These are phyloP conservation scores for Fraxinus greggii DNA, from an alignment of 305 asterid species.

Conservation along the genomic window DNA sequence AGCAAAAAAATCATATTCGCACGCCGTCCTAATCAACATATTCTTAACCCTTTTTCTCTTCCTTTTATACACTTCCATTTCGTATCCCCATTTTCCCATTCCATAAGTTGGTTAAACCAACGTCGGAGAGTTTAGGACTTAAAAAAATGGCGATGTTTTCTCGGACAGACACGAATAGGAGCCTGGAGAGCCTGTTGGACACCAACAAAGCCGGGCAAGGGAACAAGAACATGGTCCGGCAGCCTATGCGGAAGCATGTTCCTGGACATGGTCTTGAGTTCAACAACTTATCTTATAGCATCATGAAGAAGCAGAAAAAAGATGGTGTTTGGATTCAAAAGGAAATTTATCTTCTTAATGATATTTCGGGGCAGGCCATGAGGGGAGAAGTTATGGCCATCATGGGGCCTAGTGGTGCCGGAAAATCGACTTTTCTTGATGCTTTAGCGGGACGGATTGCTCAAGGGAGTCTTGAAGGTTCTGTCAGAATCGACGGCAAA, in stretches of 20 bases:
- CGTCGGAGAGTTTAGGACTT: neutral
- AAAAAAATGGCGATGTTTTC: slow-evolving; percentile 37
- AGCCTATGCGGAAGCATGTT: slow-evolving; percentile 42
- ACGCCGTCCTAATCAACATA: slow-evolving; percentile 21
- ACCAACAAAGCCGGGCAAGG: slow-evolving; percentile 42
- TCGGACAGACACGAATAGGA: slow-evolving; percentile 36
- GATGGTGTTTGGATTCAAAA: slow-evolving; percentile 71
- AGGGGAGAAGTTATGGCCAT: slow-evolving; percentile 82
- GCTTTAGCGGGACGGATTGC: slow-evolving; percentile 89
- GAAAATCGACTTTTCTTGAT: slow-evolving; percentile 83
- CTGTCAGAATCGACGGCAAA: slow-evolving; percentile 79
- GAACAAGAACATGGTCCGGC: slow-evolving; percentile 34
- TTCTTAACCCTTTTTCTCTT: neutral
- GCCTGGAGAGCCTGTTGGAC: slow-evolving; percentile 62
- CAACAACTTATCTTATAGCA: slow-evolving; percentile 65
- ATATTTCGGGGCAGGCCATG: slow-evolving; percentile 80
- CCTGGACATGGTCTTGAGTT: slow-evolving; percentile 86
- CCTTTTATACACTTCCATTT: slow-evolving; percentile 29
- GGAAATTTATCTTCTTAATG: slow-evolving; percentile 70
- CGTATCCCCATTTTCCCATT: neutral
- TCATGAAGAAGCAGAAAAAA: slow-evolving; percentile 61
- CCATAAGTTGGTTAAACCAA: slow-evolving; percentile 11
- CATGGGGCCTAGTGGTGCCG: slow-evolving; percentile 94
- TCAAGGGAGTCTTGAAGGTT: slow-evolving; percentile 84
- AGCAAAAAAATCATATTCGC: neutral